Base-by-base conservation (phyloP, 208 protist genomes). In the Leishmania guyanensis region DNA sequence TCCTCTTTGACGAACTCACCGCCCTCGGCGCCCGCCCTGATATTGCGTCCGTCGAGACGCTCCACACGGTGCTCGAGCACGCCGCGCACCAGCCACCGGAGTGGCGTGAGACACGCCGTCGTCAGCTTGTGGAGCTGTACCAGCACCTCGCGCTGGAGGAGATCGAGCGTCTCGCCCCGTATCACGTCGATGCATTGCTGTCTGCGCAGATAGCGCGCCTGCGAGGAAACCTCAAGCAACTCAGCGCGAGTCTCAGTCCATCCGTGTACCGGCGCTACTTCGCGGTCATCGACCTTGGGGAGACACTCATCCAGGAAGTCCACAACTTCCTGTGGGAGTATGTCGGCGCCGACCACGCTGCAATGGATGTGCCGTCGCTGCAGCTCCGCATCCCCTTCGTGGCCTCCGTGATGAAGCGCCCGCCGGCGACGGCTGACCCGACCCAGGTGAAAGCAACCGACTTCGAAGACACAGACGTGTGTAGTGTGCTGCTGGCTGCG, bases 311-410 rank as follows among this genome's bases (percentile, higher is more conserved):
- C 10, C 84, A 89, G 36, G 92, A 94, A 82, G 80, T 95, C 54
- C 89, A 97, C 77, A 85, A 96, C 85, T 97, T 96, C 77, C 75
- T 97, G 70, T 97, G 94, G 94, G 92, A 94, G 82, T 94, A 92
- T 80, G 94, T 96, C 48, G 51, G 71, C 71, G 80, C 84, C 72
- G 91, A 95, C 69, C 92, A 96, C 86, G 90, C 92, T 33, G 88
- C 90, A 4, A 88, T 93, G 84, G 92, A 95, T 4, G 78, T 96
- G 53, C 87, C 91, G 29, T 82, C 91, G 66, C 85, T 96, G 72
- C 84, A 91, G 58, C 69, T 97, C 74, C 90, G 91, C 71, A 88
- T 97, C 12, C 94, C 94, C 6, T 93, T 94, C 75, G 84, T 97
- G 12, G 88, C 87, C 0, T 91, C 88, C 77, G 92, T 95, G 6